Percentiles rank a stretch among this genome's conserved stretches.
Conservation (phyloP, 2,329 filamentous ascomycete species). For the Sporothrix schenckii region DNA sequence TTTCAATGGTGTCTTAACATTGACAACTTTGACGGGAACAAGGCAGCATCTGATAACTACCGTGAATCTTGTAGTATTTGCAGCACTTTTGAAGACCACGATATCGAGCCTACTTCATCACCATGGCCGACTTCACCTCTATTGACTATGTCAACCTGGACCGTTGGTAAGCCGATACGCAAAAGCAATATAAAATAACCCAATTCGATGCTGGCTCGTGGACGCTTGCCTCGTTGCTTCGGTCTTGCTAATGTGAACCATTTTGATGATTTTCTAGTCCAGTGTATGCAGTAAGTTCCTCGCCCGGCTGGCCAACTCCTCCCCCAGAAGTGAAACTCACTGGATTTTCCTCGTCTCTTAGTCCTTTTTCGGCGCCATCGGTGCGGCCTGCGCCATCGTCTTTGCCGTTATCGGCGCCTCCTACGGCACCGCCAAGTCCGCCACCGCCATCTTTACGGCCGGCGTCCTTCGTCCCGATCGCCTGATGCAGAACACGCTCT, state of each 20-base stretch:
- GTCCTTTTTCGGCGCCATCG: conserved; percentile 95
- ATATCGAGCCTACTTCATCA: background rate
- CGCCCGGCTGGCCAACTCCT: conserved; percentile 1
- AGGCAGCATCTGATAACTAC: background rate
- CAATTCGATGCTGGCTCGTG: background rate
- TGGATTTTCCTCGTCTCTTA: conserved; percentile 38
- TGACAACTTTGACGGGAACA: background rate
- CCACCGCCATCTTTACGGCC: conserved; percentile 83
- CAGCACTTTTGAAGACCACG: too few relatives aligned
- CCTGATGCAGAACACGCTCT: conserved; percentile 96
- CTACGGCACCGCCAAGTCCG: conserved; percentile 84
- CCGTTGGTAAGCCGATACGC: conserved; percentile 12
- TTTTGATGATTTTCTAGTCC: background rate
- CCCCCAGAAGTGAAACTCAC: background rate
- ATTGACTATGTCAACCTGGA: conserved; percentile 22
- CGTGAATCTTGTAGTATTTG: background rate
- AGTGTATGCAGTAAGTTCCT: conserved; percentile 48
- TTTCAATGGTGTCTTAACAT: background rate
- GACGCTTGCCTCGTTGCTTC: background rate
- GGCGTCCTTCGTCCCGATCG: conserved; percentile 82
- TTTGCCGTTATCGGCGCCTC: conserved; percentile 69
- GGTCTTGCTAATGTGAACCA: background rate
- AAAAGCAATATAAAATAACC: too few relatives aligned
- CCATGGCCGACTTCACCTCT: conserved; percentile 9
- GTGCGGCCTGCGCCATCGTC: conserved; percentile 69